phyloP scores from a whole-genome alignment of 495 filamentous ascomycete genomes.

The Podospora pseudoanserina region DNA sequence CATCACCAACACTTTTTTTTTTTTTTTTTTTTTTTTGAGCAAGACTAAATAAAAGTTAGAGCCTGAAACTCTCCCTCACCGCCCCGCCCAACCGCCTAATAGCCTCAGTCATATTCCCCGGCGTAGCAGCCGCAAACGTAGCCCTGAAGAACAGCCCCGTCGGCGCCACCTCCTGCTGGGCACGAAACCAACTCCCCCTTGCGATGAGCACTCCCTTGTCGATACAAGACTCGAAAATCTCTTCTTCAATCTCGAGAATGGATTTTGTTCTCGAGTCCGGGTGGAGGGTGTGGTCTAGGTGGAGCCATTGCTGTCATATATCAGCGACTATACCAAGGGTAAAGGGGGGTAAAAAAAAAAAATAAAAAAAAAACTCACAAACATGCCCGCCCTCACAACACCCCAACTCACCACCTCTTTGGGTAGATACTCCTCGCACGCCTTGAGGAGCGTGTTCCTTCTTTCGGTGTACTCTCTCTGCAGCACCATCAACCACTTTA shows the following conservation, averaged over 20 bases:
- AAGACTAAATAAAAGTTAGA: neutral
- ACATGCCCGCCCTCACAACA: constrained; percentile 90
- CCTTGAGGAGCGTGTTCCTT: constrained; percentile 70
- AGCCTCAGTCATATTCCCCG: constrained; percentile 71
- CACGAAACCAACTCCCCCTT: constrained; percentile 85
- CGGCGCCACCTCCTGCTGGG: constrained; percentile 46
- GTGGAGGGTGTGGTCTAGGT: constrained; percentile 71
- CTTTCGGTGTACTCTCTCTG: constrained; percentile 78
- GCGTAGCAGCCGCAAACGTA: constrained; percentile 79
- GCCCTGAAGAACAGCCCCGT: constrained; percentile 74
- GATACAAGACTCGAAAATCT: constrained; percentile 72
- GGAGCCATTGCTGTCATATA: constrained; percentile 68
- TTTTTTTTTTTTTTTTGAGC: too few relatives aligned
- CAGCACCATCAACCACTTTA: constrained; percentile 85
- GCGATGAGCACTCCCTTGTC: constrained; percentile 69
- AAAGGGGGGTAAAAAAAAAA: neutral
- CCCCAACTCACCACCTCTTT: constrained; percentile 76
- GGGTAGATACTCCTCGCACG: constrained; percentile 79
- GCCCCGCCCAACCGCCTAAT: constrained; percentile 71
- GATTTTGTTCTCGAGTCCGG: constrained; percentile 56
- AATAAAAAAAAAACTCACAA: constrained; percentile 55
- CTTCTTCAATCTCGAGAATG: constrained; percentile 72
- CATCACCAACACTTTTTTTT: too few relatives aligned
- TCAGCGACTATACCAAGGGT: neutral
- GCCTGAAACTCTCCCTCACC: constrained; percentile 54